Evolutionary conservation across 1,139 yeast genomes (phyloP), one percentile per base, ranked within the genome.

Genomic region (Protomyces lactucae-debilis): DNA sequence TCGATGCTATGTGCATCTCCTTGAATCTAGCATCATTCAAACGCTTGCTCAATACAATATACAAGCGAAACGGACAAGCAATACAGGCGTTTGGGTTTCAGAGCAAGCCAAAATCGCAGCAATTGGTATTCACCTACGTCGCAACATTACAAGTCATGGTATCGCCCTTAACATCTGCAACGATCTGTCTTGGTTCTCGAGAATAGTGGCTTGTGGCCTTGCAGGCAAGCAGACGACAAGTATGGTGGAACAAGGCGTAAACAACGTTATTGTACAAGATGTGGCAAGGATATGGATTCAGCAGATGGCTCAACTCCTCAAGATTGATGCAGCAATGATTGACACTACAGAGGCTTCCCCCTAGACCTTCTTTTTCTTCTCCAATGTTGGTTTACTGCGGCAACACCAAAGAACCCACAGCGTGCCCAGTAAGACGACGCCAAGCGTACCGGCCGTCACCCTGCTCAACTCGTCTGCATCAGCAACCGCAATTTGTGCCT

Each of bases 81-180:
- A 92, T 70, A 95, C 97, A 0, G 99, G 99, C 0, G 80, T 77
- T 10, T 60, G 65, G 64, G 36, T 54, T 37, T 36, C 40, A 12
- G 64, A 57, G 23, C 56, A 60, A 12, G 21, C 25, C n/a, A 95
- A 95, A 73, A 86, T 95, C 51, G 93, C 96, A 0, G 89, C 97
- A 18, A 83, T 95, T 10, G 99, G 99, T 0, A 83, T 93, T 60
- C 91, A 91, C 71, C 86, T 93, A 21, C 86, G 91, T 68, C 78
- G 97, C 67, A 86, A 89, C 16, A 82, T 95, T 52, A 89, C 98
- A 0, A 85, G 95, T 0, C 97, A 91, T 75, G 99, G 99, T 0
- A 80, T 92, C 14, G 90, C 95, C 0, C 80, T 95, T 57, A 95
- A 95, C 72, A 85, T 89, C 1, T 70, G 73, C 46, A 92, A 96